Evolutionary conservation across 352 stramenopile genomes (phyloP), one percentile per base, ranked within the genome.

Genomic region (Pythium oligandrum): DNA sequence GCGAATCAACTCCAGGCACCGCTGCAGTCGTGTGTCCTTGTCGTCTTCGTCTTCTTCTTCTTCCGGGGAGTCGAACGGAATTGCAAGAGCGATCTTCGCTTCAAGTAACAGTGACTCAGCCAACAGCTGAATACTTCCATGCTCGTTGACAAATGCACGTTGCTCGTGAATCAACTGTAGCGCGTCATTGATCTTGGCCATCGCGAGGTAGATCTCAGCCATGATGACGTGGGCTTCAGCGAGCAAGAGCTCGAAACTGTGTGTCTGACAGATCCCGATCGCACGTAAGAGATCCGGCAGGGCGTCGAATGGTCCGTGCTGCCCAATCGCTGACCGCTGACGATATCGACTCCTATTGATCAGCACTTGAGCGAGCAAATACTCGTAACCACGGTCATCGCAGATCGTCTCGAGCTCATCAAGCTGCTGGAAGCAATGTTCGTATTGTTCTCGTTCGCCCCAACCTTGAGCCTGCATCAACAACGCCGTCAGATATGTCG

Each of bases 101-200:
- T 90, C 54, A 35, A 88, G 36, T 0, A 90, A 57, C 34, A 85
- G 59, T 4, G 70, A 75, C 38, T 90, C 71, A 7, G 70, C 78
- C 12, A 75, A 76, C 9, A 89, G 17, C 51, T 76, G 50, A 35
- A 88, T 59, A 33, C 61, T 72, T 12, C 78, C 78, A 51, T 88
- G 69, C 39, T 91, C 78, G 57, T 83, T 78, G n/a, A 85, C 67
- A 10, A 88, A 34, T 10, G 73, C 53, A 76, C 89, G 88, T 44
- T 89, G 73, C 17, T 78, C 60, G 6, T 75, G 63, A 10, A 91
- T 53, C 11, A 91, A 55, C 26, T 68, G 44, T 6, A 75, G 51
- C 0, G 81, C 75, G 35, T 83, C 66, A 33, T 67, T 56, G 11
- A 66, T 34, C 30, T 75, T 80, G 4, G 76, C 78, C 71, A 88